phyloP scores from a whole-genome alignment of 176 grass and related monocot species.

The Aegilops speltoides region DNA sequence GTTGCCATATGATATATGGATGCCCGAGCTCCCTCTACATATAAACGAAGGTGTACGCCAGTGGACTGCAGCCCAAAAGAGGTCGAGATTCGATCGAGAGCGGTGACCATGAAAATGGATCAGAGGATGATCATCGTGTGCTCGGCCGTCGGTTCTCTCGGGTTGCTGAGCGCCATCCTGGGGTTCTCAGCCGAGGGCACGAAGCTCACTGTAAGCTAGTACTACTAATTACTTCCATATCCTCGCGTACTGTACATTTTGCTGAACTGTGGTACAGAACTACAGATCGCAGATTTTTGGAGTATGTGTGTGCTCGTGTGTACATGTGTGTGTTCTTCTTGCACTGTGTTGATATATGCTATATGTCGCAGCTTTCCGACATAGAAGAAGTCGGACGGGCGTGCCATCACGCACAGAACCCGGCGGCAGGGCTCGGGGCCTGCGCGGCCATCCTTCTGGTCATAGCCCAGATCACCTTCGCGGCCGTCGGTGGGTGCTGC shows the following conservation, averaged over 20 bases:
- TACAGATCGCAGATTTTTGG: neutral
- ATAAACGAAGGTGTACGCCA: neutral
- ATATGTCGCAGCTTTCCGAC: neutral
- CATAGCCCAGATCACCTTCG: constrained; percentile 8
- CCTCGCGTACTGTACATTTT: neutral
- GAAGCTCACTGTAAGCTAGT: constrained; percentile 23
- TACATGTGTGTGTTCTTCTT: neutral
- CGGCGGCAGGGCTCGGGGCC: constrained; percentile 12
- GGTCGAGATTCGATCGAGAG: neutral
- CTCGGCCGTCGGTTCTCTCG: neutral
- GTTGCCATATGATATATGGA: neutral
- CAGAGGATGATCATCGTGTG: constrained; percentile 18
- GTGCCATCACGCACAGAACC: constrained; percentile 26
- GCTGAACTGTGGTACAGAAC: neutral
- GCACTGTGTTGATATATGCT: neutral
- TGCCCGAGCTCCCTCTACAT: neutral
- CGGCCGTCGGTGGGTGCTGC: constrained; percentile 34
- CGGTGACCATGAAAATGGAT: neutral
- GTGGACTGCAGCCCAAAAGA: neutral
- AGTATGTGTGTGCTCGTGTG: neutral
- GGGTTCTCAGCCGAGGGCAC: constrained; percentile 32
- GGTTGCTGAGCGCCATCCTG: constrained; percentile 37
- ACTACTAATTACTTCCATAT: neutral
- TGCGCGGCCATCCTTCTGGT: constrained; percentile 31
- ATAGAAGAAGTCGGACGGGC: neutral